Evolutionary conservation across 129 eudicot genomes (phyloP).

Genomic region (Mikania micrantha): DNA sequence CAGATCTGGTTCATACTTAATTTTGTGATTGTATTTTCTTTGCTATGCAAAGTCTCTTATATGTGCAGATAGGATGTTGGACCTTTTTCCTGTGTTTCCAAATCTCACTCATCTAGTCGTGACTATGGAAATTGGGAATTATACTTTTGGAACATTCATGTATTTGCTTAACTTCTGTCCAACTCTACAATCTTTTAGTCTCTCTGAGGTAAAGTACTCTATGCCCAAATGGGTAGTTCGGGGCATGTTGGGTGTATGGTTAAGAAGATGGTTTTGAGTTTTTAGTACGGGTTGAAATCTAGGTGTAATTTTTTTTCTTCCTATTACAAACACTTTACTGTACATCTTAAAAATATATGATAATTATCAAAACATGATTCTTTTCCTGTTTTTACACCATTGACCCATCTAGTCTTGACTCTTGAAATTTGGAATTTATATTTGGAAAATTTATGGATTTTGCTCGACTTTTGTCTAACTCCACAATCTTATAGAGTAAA

Average conservation of each 20-base stretch:
- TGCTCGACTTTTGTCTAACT: no score
- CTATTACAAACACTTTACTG: no score
- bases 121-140: conserved; percentile 7
- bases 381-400: no score
- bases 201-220: conserved; percentile 19
- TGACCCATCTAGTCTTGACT: no score
- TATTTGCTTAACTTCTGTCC: conserved; percentile 15
- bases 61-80: conserved; percentile 23
- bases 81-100: conserved; percentile 12
- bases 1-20: conserved; percentile 6
- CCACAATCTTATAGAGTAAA: no score
- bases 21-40: conserved; percentile 5
- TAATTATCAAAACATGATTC: no score
- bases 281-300: not conserved
- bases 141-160: conserved; percentile 10
- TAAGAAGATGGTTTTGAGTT: not conserved
- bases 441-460: no score
- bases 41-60: conserved; percentile 37
- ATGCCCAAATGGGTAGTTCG: not conserved
- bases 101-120: conserved; percentile 9
- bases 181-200: conserved; percentile 8
- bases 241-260: no score
- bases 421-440: no score
- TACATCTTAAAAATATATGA: no score
- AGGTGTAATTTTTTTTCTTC: no score